These are phyloP conservation scores for Kodamaea lidongshanica DNA, from an alignment of 805 yeast genomes.

Conservation along the genomic window DNA sequence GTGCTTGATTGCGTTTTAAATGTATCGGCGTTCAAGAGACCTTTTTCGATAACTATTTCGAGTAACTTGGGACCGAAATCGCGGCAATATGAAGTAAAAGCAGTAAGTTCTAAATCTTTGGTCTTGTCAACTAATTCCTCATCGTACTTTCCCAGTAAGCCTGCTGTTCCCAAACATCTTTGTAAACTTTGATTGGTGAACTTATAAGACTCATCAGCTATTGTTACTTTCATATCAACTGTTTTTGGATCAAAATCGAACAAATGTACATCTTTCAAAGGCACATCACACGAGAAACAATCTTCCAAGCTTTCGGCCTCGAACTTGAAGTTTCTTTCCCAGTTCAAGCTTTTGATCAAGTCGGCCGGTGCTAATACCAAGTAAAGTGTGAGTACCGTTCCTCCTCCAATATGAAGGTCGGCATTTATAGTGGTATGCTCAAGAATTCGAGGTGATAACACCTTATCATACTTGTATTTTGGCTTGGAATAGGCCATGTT, in stretches of 20 bases:
- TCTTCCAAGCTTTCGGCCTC: conserved; percentile 16
- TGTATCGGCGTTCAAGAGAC: conserved; percentile 10
- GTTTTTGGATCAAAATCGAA: conserved; percentile 15
- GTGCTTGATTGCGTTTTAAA: conserved; percentile 6
- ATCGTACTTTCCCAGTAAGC: conserved; percentile 13
- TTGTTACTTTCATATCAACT: conserved; percentile 13
- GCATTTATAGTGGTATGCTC: conserved; percentile 12
- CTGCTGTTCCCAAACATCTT: conserved; percentile 22
- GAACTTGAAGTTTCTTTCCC: conserved; percentile 20
- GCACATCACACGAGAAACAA: conserved; percentile 22
- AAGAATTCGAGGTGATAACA: conserved; percentile 39
- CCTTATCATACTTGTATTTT: conserved; percentile 36
- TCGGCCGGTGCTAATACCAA: conserved; percentile 24
- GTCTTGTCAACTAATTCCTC: conserved; percentile 1
- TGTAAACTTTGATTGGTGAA: conserved; percentile 13
- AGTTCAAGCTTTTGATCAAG: conserved; percentile 18
- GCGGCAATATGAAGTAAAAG: conserved; percentile 46
- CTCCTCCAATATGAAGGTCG: conserved; percentile 21
- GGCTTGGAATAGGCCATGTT: conserved; percentile 49
- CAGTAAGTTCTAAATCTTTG: conserved; percentile 40
- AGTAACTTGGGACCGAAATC: conserved; percentile 27
- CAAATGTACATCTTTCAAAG: conserved; percentile 14
- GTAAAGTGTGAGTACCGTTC: conserved; percentile 15
- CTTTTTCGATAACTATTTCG: conserved; percentile 16
- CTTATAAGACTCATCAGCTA: conserved; percentile 13